Base-by-base conservation (phyloP, 2,329 filamentous ascomycete species). In the Pseudogymnoascus sp. region DNA sequence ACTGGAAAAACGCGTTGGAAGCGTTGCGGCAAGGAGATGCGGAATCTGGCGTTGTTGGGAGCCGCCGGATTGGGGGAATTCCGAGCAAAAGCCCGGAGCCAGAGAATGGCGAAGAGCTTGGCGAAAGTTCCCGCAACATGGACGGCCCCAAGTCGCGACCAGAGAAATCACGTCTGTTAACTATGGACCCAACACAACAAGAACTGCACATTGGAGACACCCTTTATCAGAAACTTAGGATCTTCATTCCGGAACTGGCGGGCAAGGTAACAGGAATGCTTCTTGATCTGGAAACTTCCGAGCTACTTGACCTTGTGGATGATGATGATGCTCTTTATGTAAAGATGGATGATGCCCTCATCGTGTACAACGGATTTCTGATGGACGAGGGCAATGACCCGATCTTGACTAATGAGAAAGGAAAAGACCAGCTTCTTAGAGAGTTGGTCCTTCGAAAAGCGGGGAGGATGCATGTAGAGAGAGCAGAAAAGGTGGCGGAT, bases 1-100 rank as follows among this genome's bases (percentile, higher is more conserved):
- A 85, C 71, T 84, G 86, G 78, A 79, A 88, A 10, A 78, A 80
- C 34, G 76, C 83, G 23, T 84, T 85, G 65, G 69, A 78, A 73
- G 66, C 72, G 67, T 23, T 56, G 50, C 25, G 50, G 16, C 50
- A 56, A 56, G 50, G 50, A 4, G 50, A 56, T 11, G 50, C 50
- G n/a, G 50, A 56, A 34, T 11, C 50, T 16, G 50, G 50, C 5
- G 28, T 56, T 12, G 28, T 34, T 18, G 50, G 50, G 25, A 56
- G 25, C n/a, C 50, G 50, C n/a, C 50, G 28, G 28, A 34, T 56
- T 34, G 50, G 50, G 5, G 28, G 11, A 34, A 21, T 56, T 34
- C 10, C 50, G 10, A 56, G 7, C 50, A 56, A 34, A 34, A 18
- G n/a, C 11, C 28, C 16, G 34, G n/a, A 14, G n/a, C 50, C 28